Conservation (phyloP, 225 moss, liverwort and hornwort species). For the Bryoerythrophyllum caledonicum region DNA sequence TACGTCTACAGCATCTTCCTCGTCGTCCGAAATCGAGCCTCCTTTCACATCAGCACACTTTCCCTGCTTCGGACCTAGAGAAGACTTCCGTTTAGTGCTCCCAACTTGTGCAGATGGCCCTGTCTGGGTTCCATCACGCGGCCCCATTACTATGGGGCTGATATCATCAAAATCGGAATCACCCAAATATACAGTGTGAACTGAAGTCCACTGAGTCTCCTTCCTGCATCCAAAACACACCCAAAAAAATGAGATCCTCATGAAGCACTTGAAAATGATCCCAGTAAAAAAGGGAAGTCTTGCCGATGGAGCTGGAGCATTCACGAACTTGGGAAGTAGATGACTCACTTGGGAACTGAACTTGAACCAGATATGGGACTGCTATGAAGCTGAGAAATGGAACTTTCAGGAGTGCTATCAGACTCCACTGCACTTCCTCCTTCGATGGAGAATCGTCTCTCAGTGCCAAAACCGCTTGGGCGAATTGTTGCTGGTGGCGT, state of each 20-base stretch:
- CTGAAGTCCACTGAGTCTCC: conserved; percentile 62
- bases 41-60: conserved; percentile 31
- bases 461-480: conserved; percentile 53
- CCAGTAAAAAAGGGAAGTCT: neutral
- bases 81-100: conserved; percentile 2
- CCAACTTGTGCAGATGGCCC: neutral
- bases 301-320: neutral
- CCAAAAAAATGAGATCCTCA: neutral
- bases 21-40: conserved; percentile 37
- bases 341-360: conserved; percentile 37
- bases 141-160: conserved; percentile 18
- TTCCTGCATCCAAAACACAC: conserved; percentile 40
- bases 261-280: neutral
- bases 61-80: conserved; percentile 14
- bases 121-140: neutral
- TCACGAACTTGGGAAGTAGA: neutral
- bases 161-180: conserved; percentile 56
- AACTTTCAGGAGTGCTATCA: conserved; percentile 45
- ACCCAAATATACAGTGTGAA: conserved; percentile 54
- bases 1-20: conserved; percentile 22
- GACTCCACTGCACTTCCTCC: conserved; percentile 28
- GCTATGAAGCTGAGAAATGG: conserved; percentile 32
- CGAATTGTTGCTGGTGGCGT: conserved; percentile 63
- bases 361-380: conserved; percentile 43
- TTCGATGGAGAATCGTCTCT: conserved; percentile 56